Evolutionary conservation across 345 rosid species (phyloP), one percentile per base, ranked within the genome.

Genomic region (Excoecaria agallocha): DNA sequence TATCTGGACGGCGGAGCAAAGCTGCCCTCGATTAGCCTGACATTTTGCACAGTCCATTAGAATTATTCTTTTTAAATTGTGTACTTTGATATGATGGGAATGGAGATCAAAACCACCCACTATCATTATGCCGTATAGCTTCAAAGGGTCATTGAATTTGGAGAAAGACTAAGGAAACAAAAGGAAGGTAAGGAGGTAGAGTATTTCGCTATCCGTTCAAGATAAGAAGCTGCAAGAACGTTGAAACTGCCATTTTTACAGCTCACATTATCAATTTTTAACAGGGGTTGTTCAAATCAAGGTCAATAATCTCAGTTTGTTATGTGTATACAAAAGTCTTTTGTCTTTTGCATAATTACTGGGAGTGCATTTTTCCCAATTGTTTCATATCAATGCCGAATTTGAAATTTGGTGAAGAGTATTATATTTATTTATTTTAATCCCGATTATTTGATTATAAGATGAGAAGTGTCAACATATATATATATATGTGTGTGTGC

Each of bases 1-100:
- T 86, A 81, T 77, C 88, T n/a, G 89, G 85, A 55, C 77, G 92
- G 72, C 85, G 81, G 79, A 84, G 78, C 86, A 90, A 92, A 83
- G 84, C 94, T n/a, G 97, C 97, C 5, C 82, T 92, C 41, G 97
- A 94, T 84, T 92, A 87, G 82, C 55, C n/a, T 48, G 10, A 54
- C 3, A 19, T 15, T 39, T 5, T 24, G 55, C 56, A 39, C 62
- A 59, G 17, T 22, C 30, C 49, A 41, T 3, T 48, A 46, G 63
- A 69, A 39, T 69, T 41, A 12, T 45, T 60, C 70, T 66, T 58
- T 58, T 55, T 24, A 55, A 55, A 25, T 51, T 58, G 37, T 61
- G n/a, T 39, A 15, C 24, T 66, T 66, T 24, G 56, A n/a, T 22
- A 17, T 10, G 10, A 35, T 69, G 73, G 69, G 69, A 61, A 54